Base-by-base conservation (phyloP, 2,329 filamentous ascomycete genomes). In the Stagonosporopsis cucurbitacearum region DNA sequence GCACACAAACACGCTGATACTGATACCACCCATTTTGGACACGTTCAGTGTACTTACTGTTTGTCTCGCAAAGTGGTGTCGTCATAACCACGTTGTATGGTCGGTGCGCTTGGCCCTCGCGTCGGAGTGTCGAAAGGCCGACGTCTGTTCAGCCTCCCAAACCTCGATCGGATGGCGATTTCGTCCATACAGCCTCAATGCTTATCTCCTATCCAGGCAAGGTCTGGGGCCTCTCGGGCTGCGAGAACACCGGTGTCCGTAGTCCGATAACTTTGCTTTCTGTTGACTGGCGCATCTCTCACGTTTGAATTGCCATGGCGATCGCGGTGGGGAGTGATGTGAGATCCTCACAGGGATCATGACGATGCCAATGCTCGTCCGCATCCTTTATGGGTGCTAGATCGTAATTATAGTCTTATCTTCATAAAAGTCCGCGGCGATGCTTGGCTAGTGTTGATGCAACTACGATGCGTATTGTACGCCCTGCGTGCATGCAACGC, bases 51-150 rank as follows among this genome's bases (percentile, higher is more conserved):
- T 30, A 20, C 28, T n/a, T 26, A 32, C 20, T 43, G 39, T 37
- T 50, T 35, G 36, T 20, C 46, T 36, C 22, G 39, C 43, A 43
- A 56, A 67, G 50, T 67, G 59, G 54, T 67, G 63, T 66, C 62
- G 65, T 67, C 54, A 57, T 57, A 48, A 23, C 30, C 30, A 23
- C 48, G 48, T 48, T 52, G 26, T 33, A 47, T 51, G 40, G 40
- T 49, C 43, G 48, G 44, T 37, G 37, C 57, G 40, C 39, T 47
- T 61, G 47, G 45, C 37, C 19, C 42, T 62, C 52, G 58, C 41
- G 52, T 63, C 63, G 62, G 63, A 33, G 54, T 43, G 45, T 51
- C 12, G 32, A 22, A 50, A 57, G 36, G 22, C 63, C 63, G 63
- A 64, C 19, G 30, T 26, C 33, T 25, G 33, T 53, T 17, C 36